These are phyloP conservation scores for Trichoderma gamsii DNA, from an alignment of 495 filamentous ascomycete genomes.

Conservation along the genomic window DNA sequence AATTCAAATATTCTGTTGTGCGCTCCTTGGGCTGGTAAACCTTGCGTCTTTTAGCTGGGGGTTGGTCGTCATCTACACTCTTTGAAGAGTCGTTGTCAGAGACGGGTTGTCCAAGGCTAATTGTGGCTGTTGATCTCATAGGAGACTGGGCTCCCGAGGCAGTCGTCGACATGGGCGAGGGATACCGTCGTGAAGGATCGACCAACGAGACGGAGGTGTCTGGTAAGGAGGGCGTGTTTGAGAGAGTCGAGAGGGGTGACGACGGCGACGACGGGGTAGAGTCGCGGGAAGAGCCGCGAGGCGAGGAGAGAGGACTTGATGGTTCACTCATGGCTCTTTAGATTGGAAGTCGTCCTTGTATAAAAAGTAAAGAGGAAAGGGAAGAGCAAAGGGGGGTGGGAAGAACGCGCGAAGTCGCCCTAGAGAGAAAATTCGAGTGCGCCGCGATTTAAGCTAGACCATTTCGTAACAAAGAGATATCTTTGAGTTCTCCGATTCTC, in stretches of 20 bases:
- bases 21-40: slow-evolving; percentile 61
- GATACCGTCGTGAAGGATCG: slow-evolving; percentile 33
- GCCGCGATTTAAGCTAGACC: neutral
- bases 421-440: neutral
- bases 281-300: slow-evolving; percentile 21
- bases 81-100: slow-evolving; percentile 44
- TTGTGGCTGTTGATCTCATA: slow-evolving; percentile 26
- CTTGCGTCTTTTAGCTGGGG: slow-evolving; percentile 68
- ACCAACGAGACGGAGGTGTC: slow-evolving; percentile 35
- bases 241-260: slow-evolving; percentile 45
- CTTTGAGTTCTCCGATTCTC: neutral
- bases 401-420: neutral
- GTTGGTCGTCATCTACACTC: slow-evolving; percentile 48
- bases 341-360: neutral
- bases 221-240: slow-evolving; percentile 50
- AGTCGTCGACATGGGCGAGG: slow-evolving; percentile 36
- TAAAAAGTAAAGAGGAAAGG: neutral
- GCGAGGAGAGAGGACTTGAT: slow-evolving; percentile 15
- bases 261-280: slow-evolving; percentile 37
- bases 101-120: slow-evolving; percentile 42
- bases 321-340: neutral
- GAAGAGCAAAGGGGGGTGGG: neutral
- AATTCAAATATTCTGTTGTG: slow-evolving; percentile 69
- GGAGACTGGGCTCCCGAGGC: slow-evolving; percentile 40
- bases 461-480: neutral